Percentiles rank a stretch among this genome's conserved stretches.
Evolutionary conservation across 139 green algal genomes (phyloP).

Genomic region (Asterochloris erici): DNA sequence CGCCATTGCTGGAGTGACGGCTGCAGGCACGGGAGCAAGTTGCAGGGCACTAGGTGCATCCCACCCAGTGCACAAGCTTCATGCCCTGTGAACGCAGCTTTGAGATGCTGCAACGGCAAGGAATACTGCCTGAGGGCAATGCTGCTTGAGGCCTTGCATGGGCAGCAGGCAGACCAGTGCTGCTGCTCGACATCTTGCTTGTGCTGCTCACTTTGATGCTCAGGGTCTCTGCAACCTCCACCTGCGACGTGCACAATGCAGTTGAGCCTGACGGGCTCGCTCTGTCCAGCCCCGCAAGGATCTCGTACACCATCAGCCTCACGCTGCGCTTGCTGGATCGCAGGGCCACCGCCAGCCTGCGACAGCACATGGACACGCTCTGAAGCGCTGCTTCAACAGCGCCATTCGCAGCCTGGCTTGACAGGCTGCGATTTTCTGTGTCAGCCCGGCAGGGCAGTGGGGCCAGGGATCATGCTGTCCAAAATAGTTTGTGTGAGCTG

Average conservation of each 20-base stretch:
- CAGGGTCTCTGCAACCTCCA: constrained; percentile 28
- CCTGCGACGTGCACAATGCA: constrained; percentile 19
- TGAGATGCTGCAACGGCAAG: background rate
- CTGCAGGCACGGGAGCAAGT: background rate
- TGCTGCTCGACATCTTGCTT: background rate
- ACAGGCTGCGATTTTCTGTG: background rate
- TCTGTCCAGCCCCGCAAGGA: constrained; percentile 4
- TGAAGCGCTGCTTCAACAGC: constrained; percentile 2
- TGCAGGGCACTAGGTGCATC: background rate
- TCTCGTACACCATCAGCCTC: constrained; percentile 31
- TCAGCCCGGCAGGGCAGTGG: background rate
- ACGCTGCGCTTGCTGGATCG: constrained; percentile 23
- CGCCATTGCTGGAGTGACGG: too few species aligned
- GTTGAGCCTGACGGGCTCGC: constrained; percentile 12
- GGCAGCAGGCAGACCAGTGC: too few species aligned
- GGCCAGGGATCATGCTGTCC: background rate
- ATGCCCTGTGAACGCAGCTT: background rate
- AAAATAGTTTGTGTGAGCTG: background rate
- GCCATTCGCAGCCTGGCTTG: constrained; percentile 8
- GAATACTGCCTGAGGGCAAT: background rate
- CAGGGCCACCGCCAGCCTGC: constrained; percentile 30
- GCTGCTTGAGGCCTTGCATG: background rate
- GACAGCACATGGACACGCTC: background rate
- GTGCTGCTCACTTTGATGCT: constrained; percentile 18
- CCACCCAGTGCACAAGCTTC: background rate